Conservation (phyloP, 2,329 filamentous ascomycete species). For the Metarhizium humberi region DNA sequence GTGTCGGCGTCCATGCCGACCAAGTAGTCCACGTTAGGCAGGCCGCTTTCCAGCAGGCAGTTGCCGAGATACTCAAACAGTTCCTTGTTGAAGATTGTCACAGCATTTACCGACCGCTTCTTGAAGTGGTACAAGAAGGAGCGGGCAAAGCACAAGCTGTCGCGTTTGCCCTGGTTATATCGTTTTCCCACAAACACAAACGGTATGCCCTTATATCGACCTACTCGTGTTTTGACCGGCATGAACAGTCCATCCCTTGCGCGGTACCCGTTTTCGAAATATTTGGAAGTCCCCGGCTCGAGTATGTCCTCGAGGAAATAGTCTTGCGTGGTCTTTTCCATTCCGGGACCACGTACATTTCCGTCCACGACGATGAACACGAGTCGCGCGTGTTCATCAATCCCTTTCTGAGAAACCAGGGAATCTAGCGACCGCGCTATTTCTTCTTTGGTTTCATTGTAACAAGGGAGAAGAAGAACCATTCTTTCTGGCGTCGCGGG, state of each 20-base stretch:
- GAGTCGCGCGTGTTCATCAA: conserved; percentile 29
- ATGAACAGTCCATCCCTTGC: conserved; percentile 36
- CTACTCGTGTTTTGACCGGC: conserved; percentile 34
- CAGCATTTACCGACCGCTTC: conserved; percentile 27
- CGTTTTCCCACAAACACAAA: conserved; percentile 39
- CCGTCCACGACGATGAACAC: conserved; percentile 41
- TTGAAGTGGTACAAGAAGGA: conserved; percentile 41
- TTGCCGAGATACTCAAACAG: conserved; percentile 31
- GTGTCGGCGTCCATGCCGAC: conserved; percentile 40
- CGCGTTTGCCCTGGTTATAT: conserved; percentile 40
- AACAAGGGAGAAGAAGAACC: conserved; percentile 37
- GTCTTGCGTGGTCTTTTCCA: conserved; percentile 37
- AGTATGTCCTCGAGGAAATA: conserved; percentile 39
- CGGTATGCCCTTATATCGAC: conserved; percentile 34
- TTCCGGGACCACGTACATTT: conserved; percentile 34
- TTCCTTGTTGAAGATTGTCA: conserved; percentile 36
- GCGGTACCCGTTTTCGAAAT: conserved; percentile 33
- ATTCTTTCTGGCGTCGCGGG: conserved; percentile 32
- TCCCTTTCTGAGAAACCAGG: conserved; percentile 31
- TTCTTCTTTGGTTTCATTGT: conserved; percentile 38
- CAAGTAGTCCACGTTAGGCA: conserved; percentile 31
- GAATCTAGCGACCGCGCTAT: conserved; percentile 35
- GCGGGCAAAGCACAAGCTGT: conserved; percentile 38
- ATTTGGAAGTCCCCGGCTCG: conserved; percentile 20
- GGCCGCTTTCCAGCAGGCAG: conserved; percentile 26